These are phyloP conservation scores for Neurospora sp. DNA, from an alignment of 495 filamentous ascomycete species.

Conservation along the genomic window DNA sequence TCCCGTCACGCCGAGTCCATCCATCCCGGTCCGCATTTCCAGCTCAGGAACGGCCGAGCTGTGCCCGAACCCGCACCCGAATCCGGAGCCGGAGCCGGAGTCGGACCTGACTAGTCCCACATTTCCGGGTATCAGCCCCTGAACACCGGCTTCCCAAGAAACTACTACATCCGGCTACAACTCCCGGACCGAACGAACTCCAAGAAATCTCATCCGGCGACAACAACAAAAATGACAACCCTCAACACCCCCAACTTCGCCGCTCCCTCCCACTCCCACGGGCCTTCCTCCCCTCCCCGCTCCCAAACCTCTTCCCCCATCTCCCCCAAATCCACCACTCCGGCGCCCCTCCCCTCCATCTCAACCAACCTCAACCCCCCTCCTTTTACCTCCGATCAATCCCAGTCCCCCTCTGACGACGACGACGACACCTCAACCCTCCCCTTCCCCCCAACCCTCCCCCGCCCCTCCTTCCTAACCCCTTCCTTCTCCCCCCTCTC, in stretches of 20 bases:
- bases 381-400: conserved; percentile 27
- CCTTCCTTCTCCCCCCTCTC: conserved; percentile 67
- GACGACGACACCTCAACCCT: conserved; percentile 42
- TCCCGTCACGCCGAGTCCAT: not conserved
- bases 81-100: not conserved
- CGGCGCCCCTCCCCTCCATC: not conserved
- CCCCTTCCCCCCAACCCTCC: conserved; percentile 74
- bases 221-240: not conserved
- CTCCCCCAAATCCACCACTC: conserved; percentile 17
- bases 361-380: conserved; percentile 34
- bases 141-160: not conserved
- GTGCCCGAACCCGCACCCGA: not conserved
- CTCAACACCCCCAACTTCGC: not conserved
- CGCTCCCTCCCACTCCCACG: conserved; percentile 17
- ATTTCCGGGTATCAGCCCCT: not conserved
- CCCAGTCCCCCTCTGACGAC: conserved; percentile 28
- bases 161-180: not conserved
- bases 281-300: conserved; percentile 19
- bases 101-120: not conserved
- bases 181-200: not conserved
- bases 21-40: not conserved
- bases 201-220: not conserved
- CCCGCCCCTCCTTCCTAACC: conserved; percentile 62
- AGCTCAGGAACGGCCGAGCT: not conserved
- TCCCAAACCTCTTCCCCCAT: conserved; percentile 23